Base-by-base conservation (phyloP, 129 eudicot species). In the Ambrosia artemisiifolia region DNA sequence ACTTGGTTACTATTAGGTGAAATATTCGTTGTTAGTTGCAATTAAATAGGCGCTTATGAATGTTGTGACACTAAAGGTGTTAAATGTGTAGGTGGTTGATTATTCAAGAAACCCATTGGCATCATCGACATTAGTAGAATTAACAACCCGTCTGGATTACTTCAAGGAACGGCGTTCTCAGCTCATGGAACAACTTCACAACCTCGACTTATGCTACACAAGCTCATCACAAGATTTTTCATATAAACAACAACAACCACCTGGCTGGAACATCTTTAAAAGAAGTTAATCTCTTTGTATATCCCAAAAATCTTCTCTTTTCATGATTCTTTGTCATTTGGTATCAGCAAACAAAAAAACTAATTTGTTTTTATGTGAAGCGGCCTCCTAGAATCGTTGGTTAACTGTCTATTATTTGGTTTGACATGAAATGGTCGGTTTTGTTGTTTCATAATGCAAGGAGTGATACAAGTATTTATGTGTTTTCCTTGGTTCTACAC, bases 101-200 rank as follows among this genome's bases (percentile, higher is more conserved):
- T 72, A 80, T 69, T 74, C 86, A 9, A 81, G 91, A 63, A 84
- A 87, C 53, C 92, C 85, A 6, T 70, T 88, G 53, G 88, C 82
- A 5, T 87, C 98, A 3, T 87, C 98, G 9, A 92, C 98, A 14
- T 84, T 92, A 78, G 94, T 87, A 9, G 98, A 92, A 69, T 73
- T 93, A 78, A 93, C 98, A 44, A 81, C 95, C 6, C 96, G 98
- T 44, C 96, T 93, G 53, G 98, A 93, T 75, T 93, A 85, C 85
- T 93, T 93, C 80, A 93, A 93, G 84, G 98, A 93, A 61, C 81
- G 98, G 5, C 88, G 96, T 32, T 87, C 96, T 33, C 98, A 92
- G 70, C 85, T 92, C 43, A 89, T 92, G 96, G 98, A 92, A 78
- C 98, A 92, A 80, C 96, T 92, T 62, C 98, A 89, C 70, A 86